Base-by-base conservation (phyloP, 352 stramenopile genomes). In the Phytophthora sansomeana region DNA sequence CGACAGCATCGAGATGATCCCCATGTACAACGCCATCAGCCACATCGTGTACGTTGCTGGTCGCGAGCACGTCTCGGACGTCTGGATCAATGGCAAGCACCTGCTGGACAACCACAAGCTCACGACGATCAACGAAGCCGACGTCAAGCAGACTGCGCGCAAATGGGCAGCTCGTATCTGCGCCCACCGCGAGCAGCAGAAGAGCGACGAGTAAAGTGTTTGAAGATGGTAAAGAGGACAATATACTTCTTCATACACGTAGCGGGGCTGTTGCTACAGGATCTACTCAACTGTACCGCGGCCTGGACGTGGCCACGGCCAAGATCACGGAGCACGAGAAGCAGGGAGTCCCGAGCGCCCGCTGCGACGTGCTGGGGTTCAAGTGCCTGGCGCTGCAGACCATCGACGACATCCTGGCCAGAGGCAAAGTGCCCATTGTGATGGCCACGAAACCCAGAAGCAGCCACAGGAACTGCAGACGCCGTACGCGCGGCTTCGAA, bases 341-440 rank as follows among this genome's bases (percentile, higher is more conserved):
- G 69, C 75, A 97, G 46, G 90, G 89, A 32, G 64, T 98, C 30
- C 87, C 91, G 11, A 86, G 73, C 11, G 74, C 77, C 17, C 73
- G 85, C 36, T 95, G 81, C 62, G 89, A 95, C 30, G 90, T 97
- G 48, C 58, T 91, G 29, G 74, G 90, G n/a, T 98, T 92, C 69
- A 92, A 96, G 68, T 63, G 81, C 6, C 54, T 81, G 32, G 91
- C 92, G 29, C 59, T 95, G 57, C 42, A 66, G 11, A 73, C 78
- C 53, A 97, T 98, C 50, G 80, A 96, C 17, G 88, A 97, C 39
- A 90, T 98, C 11, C 61, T 92, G 48, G 75, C 74, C 39, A 75
- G 88, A n/a, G 91, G 90, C 39, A 97, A 96, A 56, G 75, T 97
- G 33, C 92, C 92, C 3, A 94, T 98, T 42, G 75, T 98, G n/a